phyloP scores from a whole-genome alignment of 352 stramenopile genomes.

The Globisporangium paddicum region DNA sequence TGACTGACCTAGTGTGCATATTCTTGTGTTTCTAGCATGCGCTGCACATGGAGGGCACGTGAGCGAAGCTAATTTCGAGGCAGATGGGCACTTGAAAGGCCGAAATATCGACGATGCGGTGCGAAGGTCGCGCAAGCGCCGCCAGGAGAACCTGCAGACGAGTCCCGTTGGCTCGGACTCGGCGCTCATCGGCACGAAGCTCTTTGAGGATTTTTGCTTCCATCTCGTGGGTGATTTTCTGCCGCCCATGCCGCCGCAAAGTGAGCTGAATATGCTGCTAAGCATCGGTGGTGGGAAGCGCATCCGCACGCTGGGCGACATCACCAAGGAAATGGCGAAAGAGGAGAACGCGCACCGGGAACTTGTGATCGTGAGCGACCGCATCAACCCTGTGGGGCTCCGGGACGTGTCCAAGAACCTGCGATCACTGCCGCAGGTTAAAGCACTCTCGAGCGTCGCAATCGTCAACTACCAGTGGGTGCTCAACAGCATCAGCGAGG shows the following conservation, averaged over 20 bases:
- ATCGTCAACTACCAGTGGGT: conserved; percentile 87
- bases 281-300: conserved; percentile 57
- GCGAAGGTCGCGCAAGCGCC: conserved; percentile 33
- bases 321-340: conserved; percentile 48
- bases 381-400: conserved; percentile 58
- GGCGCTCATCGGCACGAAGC: conserved; percentile 43
- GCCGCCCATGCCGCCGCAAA: conserved; percentile 61
- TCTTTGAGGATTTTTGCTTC: conserved; percentile 72
- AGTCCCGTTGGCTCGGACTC: conserved; percentile 15
- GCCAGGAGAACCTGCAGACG: conserved; percentile 34
- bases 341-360: conserved; percentile 35
- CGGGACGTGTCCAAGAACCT: conserved; percentile 35
- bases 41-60: conserved; percentile 26
- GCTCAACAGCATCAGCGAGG: conserved; percentile 84
- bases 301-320: conserved; percentile 46
- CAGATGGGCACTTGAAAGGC: conserved; percentile 57
- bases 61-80: conserved; percentile 50
- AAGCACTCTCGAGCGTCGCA: conserved; percentile 24
- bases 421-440: conserved; percentile 35
- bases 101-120: conserved; percentile 42
- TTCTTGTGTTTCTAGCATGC: conserved; percentile 29
- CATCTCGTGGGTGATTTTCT: conserved; percentile 75
- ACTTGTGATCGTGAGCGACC: conserved; percentile 73
- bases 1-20: conserved; percentile 3
- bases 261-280: conserved; percentile 65